Percentiles rank a stretch among this genome's conserved stretches.
These are phyloP conservation scores for Trichophyton equinum DNA, from an alignment of 2,329 filamentous ascomycete species.

Conservation along the genomic window DNA sequence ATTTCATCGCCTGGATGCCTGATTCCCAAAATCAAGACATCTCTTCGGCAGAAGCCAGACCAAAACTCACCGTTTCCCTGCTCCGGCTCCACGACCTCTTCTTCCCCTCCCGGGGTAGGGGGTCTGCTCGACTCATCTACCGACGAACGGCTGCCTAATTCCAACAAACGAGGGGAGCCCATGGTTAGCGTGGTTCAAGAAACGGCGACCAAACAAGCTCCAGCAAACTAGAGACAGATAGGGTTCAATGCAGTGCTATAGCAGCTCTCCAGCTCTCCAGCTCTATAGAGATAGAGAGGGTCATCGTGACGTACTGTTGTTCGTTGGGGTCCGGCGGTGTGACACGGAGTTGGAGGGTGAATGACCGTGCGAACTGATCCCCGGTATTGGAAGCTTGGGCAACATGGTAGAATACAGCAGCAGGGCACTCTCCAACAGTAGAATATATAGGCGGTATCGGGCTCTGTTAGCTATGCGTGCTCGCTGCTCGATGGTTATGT, in stretches of 20 bases:
- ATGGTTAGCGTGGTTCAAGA: constrained; percentile 6
- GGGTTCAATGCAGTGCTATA: not conserved
- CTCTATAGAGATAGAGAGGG: not conserved
- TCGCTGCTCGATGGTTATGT: not conserved
- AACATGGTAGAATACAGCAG: constrained; percentile 15
- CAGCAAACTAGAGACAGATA: not conserved
- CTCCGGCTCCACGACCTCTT: constrained; percentile 76
- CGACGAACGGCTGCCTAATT: constrained; percentile 42
- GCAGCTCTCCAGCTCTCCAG: not conserved
- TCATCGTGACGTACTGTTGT: constrained; percentile 19
- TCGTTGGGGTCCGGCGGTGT: constrained; percentile 26
- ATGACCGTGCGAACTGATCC: constrained; percentile 7
- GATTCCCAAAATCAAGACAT: not conserved
- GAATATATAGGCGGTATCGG: not conserved
- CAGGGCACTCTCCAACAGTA: not conserved
- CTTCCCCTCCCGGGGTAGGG: constrained; percentile 42
- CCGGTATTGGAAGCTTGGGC: constrained; percentile 11
- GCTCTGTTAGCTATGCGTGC: not conserved
- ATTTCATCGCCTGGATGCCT: not conserved
- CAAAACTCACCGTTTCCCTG: constrained; percentile 71
- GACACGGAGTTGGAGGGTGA: constrained; percentile 15
- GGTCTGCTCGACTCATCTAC: constrained; percentile 39
- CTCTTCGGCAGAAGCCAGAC: not conserved
- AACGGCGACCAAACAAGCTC: not conserved
- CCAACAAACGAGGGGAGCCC: constrained; percentile 2